Base-by-base conservation (phyloP, 495 filamentous ascomycete species). In the Xylaria intraflava region DNA sequence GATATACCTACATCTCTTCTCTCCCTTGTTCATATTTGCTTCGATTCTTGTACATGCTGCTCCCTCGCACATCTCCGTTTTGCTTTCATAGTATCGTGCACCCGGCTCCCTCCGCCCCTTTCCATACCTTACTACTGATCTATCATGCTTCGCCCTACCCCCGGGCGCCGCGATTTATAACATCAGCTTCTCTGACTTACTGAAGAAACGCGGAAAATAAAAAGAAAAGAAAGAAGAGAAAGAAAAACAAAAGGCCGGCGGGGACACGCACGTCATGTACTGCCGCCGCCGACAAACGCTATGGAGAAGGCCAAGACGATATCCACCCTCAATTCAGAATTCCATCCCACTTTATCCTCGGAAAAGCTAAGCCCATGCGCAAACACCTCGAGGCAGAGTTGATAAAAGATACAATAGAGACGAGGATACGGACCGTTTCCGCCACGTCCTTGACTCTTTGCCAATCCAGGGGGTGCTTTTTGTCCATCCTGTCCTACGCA, bases 401-500 rank as follows among this genome's bases (percentile, higher is more conserved):
- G 43, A 36, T 27, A 35, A 46, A 4, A 31, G 26, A 47, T 47
- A 54, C 43, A 35, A 4, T 19, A 43, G 9, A 19, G 33, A 30
- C 4, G 9, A 20, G 41, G 33, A 36, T 16, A 39, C 35, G 41
- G n/a, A 39, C 26, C 16, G n/a, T 19, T 36, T 41, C 45, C 35
- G 24, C 43, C 29, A 6, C 46, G 10, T 35, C 29, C 16, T 24
- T 33, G 12, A 26, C 12, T 16, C 35, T 43, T 45, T 16, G 17
- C 12, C 10, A 12, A 35, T 36, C 45, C 7, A 22, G 45, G 11
- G 2, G 31, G 7, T 5, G 46, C n/a, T n/a, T n/a, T n/a, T 27
- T 48, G n/a, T 46, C 24, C 26, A 35, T 47, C 46, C 26, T 54
- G 36, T 49, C 51, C 46, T 50, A 57, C 35, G 38, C 51, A 54